phyloP scores from a whole-genome alignment of 305 asterid species.

The Solanum hybrid region DNA sequence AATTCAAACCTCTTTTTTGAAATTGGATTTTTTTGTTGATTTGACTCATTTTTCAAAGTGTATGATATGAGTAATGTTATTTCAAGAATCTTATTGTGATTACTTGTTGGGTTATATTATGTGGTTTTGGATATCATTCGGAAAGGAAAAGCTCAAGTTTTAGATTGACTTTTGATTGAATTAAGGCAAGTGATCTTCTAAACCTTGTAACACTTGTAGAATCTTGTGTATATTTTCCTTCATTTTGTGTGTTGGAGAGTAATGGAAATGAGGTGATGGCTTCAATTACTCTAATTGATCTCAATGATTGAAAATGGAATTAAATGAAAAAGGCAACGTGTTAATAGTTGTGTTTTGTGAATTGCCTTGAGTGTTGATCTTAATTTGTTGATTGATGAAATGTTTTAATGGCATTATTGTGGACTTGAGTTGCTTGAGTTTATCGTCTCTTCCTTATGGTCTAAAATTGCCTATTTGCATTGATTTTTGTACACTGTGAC shows the following conservation, averaged over 20 bases:
- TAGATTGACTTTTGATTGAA: background rate
- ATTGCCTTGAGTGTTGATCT: background rate
- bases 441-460: background rate
- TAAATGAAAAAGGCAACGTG: background rate
- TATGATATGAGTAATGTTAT: background rate
- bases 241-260: background rate
- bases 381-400: background rate
- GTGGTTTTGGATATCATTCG: background rate
- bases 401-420: background rate
- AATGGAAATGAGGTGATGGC: background rate
- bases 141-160: background rate
- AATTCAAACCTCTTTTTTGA: background rate
- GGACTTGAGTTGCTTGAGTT: background rate
- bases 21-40: background rate
- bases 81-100: background rate
- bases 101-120: background rate
- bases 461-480: background rate
- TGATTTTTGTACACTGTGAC: background rate
- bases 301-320: background rate
- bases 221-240: background rate
- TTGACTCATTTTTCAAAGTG: background rate
- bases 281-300: background rate
- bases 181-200: background rate
- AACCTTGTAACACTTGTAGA: background rate
- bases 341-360: background rate